Conservation (phyloP, 768 basidiomycete species). For the Tephrocybe rancida region DNA sequence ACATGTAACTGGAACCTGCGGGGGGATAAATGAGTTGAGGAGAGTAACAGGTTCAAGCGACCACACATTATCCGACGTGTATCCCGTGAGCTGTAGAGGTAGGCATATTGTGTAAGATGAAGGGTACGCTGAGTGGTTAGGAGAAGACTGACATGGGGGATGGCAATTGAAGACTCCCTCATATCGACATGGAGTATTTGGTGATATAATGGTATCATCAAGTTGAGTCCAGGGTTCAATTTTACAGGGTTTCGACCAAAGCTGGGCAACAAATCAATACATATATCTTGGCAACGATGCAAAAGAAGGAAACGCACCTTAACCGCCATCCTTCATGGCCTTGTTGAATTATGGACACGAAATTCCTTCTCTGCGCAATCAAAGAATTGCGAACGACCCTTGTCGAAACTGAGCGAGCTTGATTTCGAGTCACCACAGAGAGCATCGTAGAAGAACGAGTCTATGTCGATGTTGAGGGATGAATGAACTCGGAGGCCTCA, state of each 20-base stretch:
- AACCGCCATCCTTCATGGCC: constrained; percentile 56
- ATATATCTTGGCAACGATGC: neutral
- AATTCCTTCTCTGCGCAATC: constrained; percentile 29
- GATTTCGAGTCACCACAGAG: constrained; percentile 2
- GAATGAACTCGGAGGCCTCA: too few species aligned
- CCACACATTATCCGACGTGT: constrained; percentile 33
- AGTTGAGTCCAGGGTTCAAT: constrained; percentile 46
- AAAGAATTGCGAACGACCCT: neutral
- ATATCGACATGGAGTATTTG: constrained; percentile 46
- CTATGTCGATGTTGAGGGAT: too few species aligned
- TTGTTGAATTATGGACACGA: constrained; percentile 54
- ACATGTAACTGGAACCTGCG: constrained; percentile 50
- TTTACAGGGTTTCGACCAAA: constrained; percentile 47
- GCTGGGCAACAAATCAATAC: constrained; percentile 21
- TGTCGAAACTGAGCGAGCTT: neutral
- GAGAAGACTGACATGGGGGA: constrained; percentile 37
- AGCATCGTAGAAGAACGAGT: constrained; percentile 1
- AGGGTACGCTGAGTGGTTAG: neutral
- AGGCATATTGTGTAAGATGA: neutral
- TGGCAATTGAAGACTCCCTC: constrained; percentile 47
- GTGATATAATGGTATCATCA: constrained; percentile 49
- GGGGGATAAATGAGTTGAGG: neutral
- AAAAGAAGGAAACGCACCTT: constrained; percentile 29
- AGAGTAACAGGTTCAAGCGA: neutral
- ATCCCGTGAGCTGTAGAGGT: constrained; percentile 29